These are phyloP conservation scores for Suhomyces chickasaworum DNA, from an alignment of 1,139 yeast species.

Conservation along the genomic window DNA sequence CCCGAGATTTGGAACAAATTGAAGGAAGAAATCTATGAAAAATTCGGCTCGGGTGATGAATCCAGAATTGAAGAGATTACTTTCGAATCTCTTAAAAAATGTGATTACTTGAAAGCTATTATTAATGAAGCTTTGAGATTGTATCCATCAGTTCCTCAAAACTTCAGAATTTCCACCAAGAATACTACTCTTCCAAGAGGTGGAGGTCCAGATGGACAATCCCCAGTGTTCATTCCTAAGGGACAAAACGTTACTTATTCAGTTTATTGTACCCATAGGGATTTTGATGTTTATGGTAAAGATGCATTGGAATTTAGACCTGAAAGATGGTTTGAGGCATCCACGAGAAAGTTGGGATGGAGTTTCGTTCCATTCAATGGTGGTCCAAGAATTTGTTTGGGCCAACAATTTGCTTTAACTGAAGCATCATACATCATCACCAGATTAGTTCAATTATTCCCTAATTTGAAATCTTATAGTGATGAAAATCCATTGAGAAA, in stretches of 20 bases:
- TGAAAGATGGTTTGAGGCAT: conserved; percentile 51
- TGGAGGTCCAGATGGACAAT: conserved; percentile 47
- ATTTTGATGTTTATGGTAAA: conserved; percentile 46
- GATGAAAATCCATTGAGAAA: conserved; percentile 38
- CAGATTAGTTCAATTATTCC: conserved; percentile 34
- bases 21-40: conserved; percentile 32
- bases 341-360: conserved; percentile 46
- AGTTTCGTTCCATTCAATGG: conserved; percentile 59
- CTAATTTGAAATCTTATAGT: conserved; percentile 14
- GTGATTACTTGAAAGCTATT: conserved; percentile 49
- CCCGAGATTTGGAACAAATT: conserved; percentile 39
- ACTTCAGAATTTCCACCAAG: conserved; percentile 47
- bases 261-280: conserved; percentile 50
- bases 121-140: conserved; percentile 55
- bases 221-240: conserved; percentile 49
- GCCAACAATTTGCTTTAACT: conserved; percentile 61
- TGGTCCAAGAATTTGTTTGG: conserved; percentile 62
- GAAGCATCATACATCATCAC: conserved; percentile 52
- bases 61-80: conserved; percentile 35
- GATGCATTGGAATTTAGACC: conserved; percentile 52
- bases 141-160: conserved; percentile 59
- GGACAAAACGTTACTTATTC: conserved; percentile 48
- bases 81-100: conserved; percentile 53
- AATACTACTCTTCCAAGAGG: conserved; percentile 55
- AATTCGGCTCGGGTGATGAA: conserved; percentile 40